Evolutionary conservation across 352 stramenopile species (phyloP).

Genomic region (Elongisporangium prolatum): DNA sequence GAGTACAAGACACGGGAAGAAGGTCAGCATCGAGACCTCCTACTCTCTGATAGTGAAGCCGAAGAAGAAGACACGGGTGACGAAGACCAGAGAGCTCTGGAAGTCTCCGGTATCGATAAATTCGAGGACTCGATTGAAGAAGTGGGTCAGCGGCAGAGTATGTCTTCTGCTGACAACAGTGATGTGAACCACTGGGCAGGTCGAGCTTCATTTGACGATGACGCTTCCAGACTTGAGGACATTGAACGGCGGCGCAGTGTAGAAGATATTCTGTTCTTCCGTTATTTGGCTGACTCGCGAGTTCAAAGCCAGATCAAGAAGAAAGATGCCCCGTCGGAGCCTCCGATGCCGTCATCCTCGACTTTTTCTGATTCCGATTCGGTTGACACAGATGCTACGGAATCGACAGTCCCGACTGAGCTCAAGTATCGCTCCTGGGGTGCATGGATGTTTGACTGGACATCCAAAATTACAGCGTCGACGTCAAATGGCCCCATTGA

Average conservation of each 20-base stretch:
- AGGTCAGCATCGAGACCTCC: conserved; percentile 26
- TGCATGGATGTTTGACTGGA: conserved; percentile 86
- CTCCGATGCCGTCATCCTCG: conserved; percentile 40
- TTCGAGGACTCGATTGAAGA: conserved; percentile 7
- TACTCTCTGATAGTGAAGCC: conserved; percentile 54
- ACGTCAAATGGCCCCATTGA: conserved; percentile 20
- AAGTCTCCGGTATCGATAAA: conserved; percentile 5
- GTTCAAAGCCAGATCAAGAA: conserved; percentile 25
- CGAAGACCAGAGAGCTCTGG: conserved; percentile 5
- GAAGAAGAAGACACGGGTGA: conserved; percentile 31
- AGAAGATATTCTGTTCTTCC: conserved; percentile 85
- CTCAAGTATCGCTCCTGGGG: conserved; percentile 76
- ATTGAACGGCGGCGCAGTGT: conserved; percentile 70
- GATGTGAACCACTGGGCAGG: conserved; percentile 1
- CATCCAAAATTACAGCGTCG: conserved; percentile 52
- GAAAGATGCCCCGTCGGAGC: conserved; percentile 18
- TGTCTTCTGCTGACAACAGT: conserved; percentile 1
- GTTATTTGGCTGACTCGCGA: conserved; percentile 67
- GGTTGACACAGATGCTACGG: conserved; percentile 71
- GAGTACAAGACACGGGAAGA: conserved; percentile 23
- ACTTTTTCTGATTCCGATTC: conserved; percentile 72
- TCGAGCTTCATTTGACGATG: conserved; percentile 6
- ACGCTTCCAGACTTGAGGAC: conserved; percentile 38
- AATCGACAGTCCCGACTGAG: conserved; percentile 66
- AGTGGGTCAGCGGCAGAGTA: conserved; percentile 6